Conservation (phyloP, 805 yeast genomes). For the Scheffersomyces amazonensis region DNA sequence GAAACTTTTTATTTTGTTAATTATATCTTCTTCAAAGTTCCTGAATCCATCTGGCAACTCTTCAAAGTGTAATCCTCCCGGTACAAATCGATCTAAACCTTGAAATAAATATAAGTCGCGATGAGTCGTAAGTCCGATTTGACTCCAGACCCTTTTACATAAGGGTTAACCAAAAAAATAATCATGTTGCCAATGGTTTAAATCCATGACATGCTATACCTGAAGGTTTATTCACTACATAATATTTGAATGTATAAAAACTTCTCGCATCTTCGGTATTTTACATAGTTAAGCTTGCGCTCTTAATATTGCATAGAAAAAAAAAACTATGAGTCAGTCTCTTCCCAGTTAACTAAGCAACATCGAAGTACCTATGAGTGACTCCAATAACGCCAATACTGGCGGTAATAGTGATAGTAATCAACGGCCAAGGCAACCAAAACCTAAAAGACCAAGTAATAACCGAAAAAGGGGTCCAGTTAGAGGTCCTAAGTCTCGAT, state of each 20-base stretch:
- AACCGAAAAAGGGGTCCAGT: not conserved
- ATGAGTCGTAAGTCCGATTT: no score
- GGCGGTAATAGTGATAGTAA: not conserved
- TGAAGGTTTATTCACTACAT: constrained; percentile 19
- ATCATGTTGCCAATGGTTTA: not conserved
- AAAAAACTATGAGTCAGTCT: no score
- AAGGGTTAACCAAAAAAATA: not conserved
- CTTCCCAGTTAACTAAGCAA: no score
- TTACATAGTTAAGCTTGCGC: no score
- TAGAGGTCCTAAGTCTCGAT: not conserved
- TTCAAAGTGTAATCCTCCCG: constrained; percentile 20
- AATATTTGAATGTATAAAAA: constrained; percentile 16
- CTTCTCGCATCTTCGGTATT: no score
- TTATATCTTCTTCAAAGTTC: no score
- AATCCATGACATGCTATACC: constrained; percentile 16
- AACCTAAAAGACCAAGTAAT: not conserved
- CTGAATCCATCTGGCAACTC: constrained; percentile 11
- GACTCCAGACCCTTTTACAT: not conserved
- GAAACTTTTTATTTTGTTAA: no score
- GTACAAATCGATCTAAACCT: constrained; percentile 20
- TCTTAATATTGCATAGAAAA: no score
- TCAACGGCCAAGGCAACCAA: not conserved
- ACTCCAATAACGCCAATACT: not conserved
- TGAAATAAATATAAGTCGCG: constrained; percentile 13
- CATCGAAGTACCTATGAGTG: no score